phyloP scores from a whole-genome alignment of 208 protist species.

The Crithidia sp. region DNA sequence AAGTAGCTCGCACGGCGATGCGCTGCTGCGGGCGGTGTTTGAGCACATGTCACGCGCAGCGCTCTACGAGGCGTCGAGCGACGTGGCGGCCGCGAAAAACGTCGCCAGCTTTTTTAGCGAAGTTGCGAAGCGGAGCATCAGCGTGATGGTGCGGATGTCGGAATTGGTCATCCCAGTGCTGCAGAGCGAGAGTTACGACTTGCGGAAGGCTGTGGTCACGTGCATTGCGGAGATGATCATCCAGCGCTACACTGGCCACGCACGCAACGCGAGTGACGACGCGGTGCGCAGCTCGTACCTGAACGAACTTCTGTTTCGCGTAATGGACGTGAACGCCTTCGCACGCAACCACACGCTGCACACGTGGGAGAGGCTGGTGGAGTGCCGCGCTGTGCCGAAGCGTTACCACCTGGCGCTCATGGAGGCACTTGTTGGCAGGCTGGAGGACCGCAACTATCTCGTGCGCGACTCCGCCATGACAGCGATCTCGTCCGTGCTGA shows the following conservation, averaged over 20 bases:
- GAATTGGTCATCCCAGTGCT: conserved; percentile 62
- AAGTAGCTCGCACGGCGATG: conserved; percentile 24
- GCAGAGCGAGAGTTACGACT: conserved; percentile 86
- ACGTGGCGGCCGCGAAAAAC: conserved; percentile 72
- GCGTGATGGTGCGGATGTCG: conserved; percentile 67
- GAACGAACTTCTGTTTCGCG: conserved; percentile 82
- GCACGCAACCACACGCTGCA: conserved; percentile 86
- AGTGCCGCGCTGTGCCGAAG: conserved; percentile 76
- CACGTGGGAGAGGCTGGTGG: conserved; percentile 77
- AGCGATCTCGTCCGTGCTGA: conserved; percentile 61
- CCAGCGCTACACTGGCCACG: conserved; percentile 75
- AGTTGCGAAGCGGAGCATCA: conserved; percentile 81
- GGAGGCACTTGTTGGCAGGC: conserved; percentile 66
- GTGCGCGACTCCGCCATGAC: conserved; percentile 86
- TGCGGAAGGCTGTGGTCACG: conserved; percentile 85
- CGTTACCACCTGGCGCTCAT: conserved; percentile 74
- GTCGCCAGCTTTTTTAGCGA: conserved; percentile 80
- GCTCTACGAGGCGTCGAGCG: conserved; percentile 56
- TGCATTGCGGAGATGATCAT: conserved; percentile 85
- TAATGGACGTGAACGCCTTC: conserved; percentile 90
- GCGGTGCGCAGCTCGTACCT: conserved; percentile 66
- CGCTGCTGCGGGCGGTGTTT: conserved; percentile 65
- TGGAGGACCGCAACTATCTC: conserved; percentile 88
- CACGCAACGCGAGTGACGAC: conserved; percentile 44
- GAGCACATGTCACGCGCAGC: conserved; percentile 65